These are phyloP conservation scores for Coemansia sp. DNA, from an alignment of 192 early-diverging fungal genomes.

Conservation along the genomic window DNA sequence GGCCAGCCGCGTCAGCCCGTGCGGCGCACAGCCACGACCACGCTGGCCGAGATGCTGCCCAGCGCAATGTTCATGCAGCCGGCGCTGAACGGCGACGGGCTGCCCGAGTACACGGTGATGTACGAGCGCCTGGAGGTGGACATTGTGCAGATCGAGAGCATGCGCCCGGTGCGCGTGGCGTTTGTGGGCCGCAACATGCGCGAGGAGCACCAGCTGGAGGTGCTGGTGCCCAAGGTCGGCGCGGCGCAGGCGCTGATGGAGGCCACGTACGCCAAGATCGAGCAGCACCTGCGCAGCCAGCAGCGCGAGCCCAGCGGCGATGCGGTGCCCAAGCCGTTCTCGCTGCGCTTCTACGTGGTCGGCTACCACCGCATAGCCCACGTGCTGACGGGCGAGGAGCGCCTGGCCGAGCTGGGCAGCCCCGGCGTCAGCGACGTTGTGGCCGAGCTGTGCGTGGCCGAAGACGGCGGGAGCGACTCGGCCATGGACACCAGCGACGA, in stretches of 20 bases:
- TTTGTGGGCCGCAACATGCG: constrained; percentile 63
- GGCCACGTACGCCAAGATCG: constrained; percentile 52
- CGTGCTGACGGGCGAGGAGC: constrained; percentile 46
- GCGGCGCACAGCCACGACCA: constrained; percentile 44
- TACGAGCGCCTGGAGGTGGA: constrained; percentile 85
- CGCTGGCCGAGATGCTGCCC: constrained; percentile 56
- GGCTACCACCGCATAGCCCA: constrained; percentile 45
- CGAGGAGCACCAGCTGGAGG: constrained; percentile 64
- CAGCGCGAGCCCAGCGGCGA: constrained; percentile 11
- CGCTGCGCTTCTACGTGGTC: constrained; percentile 60
- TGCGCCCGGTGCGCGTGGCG: constrained; percentile 64
- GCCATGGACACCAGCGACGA: constrained; percentile 51
- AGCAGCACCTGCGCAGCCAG: constrained; percentile 12
- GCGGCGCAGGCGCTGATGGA: constrained; percentile 50
- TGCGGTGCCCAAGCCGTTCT: constrained; percentile 30
- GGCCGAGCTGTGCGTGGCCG: constrained; percentile 10
- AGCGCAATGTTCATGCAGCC: constrained; percentile 18
- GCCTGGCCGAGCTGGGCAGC: constrained; percentile 48
- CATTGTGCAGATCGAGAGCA: constrained; percentile 78
- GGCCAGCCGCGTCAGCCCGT: constrained; percentile 47
- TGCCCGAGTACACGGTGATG: constrained; percentile 52
- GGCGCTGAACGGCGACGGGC: constrained; percentile 5
- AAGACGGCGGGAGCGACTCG: not conserved
- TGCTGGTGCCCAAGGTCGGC: constrained; percentile 66
- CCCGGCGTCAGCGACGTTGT: constrained; percentile 26